phyloP scores from a whole-genome alignment of 306 rosid species.

The Datisca glomerata region DNA sequence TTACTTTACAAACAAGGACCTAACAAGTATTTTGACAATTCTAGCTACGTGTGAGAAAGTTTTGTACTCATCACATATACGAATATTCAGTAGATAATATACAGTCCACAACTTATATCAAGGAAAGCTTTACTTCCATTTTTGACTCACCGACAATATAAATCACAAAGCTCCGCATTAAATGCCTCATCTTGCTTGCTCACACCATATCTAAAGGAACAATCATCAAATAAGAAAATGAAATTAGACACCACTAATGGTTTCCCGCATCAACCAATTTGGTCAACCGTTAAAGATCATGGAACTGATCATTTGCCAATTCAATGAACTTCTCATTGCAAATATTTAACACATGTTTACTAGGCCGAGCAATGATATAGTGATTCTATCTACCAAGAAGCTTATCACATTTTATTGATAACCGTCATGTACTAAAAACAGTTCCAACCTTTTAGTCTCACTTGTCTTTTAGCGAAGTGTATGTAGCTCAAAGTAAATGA shows the following conservation, averaged over 20 bases:
- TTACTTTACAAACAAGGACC: too few relatives aligned
- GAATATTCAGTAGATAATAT: neutral
- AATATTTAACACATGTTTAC: too few relatives aligned
- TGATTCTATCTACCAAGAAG: too few relatives aligned
- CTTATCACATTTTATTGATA: too few relatives aligned
- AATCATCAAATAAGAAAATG: constrained; percentile 2
- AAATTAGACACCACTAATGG: neutral
- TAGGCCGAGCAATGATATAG: too few relatives aligned
- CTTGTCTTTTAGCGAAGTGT: neutral
- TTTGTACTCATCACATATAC: neutral
- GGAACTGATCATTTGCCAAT: neutral
- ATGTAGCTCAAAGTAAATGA: neutral
- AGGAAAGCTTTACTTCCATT: constrained; percentile 5
- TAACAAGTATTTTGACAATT: too few relatives aligned
- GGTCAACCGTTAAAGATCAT: neutral
- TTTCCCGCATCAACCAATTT: neutral
- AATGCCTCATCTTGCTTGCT: constrained; percentile 86
- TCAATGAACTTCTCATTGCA: too few relatives aligned
- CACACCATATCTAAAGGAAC: constrained; percentile 77
- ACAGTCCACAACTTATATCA: neutral
- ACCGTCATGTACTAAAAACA: too few relatives aligned
- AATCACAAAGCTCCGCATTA: constrained; percentile 70
- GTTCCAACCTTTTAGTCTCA: too few relatives aligned
- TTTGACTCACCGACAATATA: constrained; percentile 50
- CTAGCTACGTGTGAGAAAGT: too few relatives aligned